Evolutionary conservation across 192 early-diverging fungal genomes (phyloP).

Genomic region (Backusella circina): DNA sequence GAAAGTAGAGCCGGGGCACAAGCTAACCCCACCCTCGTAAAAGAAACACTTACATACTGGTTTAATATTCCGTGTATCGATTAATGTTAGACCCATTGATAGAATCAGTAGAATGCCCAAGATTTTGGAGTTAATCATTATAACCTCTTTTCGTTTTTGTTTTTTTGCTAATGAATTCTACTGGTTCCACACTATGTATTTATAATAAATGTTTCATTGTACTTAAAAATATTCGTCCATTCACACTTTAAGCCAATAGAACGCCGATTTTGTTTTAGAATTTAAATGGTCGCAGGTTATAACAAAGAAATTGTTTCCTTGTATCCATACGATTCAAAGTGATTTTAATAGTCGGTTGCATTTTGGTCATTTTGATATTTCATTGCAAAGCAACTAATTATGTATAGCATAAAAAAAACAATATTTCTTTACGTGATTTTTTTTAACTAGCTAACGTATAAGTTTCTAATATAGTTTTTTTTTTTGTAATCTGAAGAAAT

Average conservation of each 20-base stretch:
- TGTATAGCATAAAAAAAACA: neutral
- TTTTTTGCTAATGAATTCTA: neutral
- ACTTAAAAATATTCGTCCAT: neutral
- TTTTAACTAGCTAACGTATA: neutral
- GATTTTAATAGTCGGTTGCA: neutral
- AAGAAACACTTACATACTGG: neutral
- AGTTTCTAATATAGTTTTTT: neutral
- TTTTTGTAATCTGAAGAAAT: neutral
- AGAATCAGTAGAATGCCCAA: neutral
- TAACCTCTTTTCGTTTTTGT: neutral
- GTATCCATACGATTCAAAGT: neutral
- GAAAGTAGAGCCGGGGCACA: neutral
- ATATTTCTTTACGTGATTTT: neutral
- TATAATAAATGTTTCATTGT: neutral
- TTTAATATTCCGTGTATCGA: neutral
- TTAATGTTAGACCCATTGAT: neutral
- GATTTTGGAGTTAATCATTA: neutral
- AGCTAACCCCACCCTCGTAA: neutral
- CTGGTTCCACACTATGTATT: neutral
- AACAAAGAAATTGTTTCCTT: neutral
- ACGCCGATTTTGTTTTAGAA: neutral
- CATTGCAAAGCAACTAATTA: neutral
- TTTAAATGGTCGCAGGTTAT: neutral
- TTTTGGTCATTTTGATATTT: neutral
- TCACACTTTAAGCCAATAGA: neutral